Evolutionary conservation across 495 filamentous ascomycete genomes (phyloP).

Genomic region (Podospora conica): DNA sequence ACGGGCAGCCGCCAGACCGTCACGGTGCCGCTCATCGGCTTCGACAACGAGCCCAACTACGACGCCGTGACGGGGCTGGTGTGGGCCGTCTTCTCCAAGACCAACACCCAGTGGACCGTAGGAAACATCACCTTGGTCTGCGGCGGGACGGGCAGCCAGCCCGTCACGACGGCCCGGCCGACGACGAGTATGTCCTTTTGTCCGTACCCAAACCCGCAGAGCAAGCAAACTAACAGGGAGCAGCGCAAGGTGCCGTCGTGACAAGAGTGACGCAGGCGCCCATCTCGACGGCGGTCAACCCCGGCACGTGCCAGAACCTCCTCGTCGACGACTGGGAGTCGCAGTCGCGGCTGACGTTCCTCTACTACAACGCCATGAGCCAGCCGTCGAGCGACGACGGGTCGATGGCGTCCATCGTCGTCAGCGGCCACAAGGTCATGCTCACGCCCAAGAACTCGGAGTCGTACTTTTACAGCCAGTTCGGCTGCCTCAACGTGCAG

Average conservation of each 20-base stretch:
- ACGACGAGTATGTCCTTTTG: conserved; percentile 14
- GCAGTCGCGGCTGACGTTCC: conserved; percentile 58
- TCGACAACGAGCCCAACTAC: conserved; percentile 43
- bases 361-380: conserved; percentile 56
- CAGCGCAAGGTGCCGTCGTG: neutral
- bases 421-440: conserved; percentile 44
- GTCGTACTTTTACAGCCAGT: conserved; percentile 56
- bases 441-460: conserved; percentile 42
- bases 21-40: conserved; percentile 47
- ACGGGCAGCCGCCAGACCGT: conserved; percentile 48
- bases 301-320: conserved; percentile 39
- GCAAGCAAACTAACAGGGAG: neutral
- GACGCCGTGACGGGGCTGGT: conserved; percentile 47
- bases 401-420: conserved; percentile 52
- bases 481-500: conserved; percentile 49
- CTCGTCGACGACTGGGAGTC: conserved; percentile 58
- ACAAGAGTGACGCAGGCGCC: conserved; percentile 9
- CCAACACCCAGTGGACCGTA: conserved; percentile 42
- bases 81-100: conserved; percentile 45
- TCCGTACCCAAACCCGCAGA: neutral
- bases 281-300: conserved; percentile 19
- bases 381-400: conserved; percentile 54
- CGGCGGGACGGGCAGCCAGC: conserved; percentile 17
- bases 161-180: conserved; percentile 9
- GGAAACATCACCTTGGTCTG: conserved; percentile 50